Evolutionary conservation across 306 rosid genomes (phyloP).

Genomic region (Dicorynia guianensis): DNA sequence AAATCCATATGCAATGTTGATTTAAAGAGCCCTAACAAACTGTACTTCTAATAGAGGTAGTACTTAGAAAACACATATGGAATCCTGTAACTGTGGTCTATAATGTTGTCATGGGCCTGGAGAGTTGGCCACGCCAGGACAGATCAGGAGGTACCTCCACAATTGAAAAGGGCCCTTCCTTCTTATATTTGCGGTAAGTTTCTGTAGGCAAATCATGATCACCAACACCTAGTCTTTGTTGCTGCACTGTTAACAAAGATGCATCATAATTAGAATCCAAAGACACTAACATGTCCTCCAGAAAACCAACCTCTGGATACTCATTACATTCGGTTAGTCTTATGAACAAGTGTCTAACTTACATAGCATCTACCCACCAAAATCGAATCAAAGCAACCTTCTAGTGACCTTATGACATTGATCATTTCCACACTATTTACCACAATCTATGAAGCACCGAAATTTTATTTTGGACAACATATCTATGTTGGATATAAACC

Average conservation of each 20-base stretch:
- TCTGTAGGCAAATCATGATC: constrained; percentile 1
- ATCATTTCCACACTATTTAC: too few relatives aligned
- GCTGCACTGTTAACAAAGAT: constrained; percentile 69
- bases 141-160: constrained; percentile 23
- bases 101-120: background rate
- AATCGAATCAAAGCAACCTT: constrained; percentile 50
- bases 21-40: background rate
- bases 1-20: background rate
- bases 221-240: constrained; percentile 35
- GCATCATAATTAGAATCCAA: constrained; percentile 42
- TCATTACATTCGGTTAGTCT: constrained; percentile 69
- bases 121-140: background rate
- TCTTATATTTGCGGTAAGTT: background rate
- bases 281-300: constrained; percentile 64
- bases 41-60: background rate
- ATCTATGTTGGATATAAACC: too few relatives aligned
- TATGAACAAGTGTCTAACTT: constrained; percentile 40
- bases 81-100: background rate
- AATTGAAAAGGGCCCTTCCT: background rate
- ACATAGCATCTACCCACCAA: constrained; percentile 67
- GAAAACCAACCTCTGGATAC: constrained; percentile 64
- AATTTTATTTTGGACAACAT: too few relatives aligned
- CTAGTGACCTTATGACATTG: constrained; percentile 48
- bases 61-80: background rate
- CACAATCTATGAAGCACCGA: too few relatives aligned